Conservation (phyloP, 208 protist genomes). For the Acanthamoeba quina region DNA sequence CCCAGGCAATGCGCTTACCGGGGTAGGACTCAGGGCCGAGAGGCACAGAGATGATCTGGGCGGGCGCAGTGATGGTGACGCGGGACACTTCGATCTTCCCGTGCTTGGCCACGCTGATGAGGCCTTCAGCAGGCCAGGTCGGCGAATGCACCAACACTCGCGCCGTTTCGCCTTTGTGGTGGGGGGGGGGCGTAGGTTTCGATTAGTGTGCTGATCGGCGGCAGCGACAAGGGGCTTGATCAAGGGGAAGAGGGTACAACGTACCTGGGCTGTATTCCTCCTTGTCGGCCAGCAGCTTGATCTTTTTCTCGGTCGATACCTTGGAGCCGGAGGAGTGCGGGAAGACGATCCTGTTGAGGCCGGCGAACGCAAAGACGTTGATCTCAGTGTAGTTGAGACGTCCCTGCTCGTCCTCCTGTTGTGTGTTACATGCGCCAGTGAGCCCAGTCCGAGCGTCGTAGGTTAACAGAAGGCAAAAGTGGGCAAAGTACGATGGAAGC, state of each 20-base stretch:
- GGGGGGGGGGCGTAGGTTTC: too few species aligned
- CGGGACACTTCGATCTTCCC: not conserved
- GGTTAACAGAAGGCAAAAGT: not conserved
- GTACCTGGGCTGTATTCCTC: constrained; percentile 6
- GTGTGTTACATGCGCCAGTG: not conserved
- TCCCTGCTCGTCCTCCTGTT: constrained; percentile 15
- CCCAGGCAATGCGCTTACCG: not conserved
- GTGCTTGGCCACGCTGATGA: constrained; percentile 42
- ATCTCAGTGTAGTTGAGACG: not conserved
- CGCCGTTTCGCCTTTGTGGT: constrained; percentile 5
- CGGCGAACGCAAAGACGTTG: not conserved
- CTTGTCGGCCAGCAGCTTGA: constrained; percentile 56
- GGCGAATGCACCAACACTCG: constrained; percentile 19
- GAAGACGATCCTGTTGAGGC: constrained; percentile 51
- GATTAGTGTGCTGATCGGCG: not conserved
- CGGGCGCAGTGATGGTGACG: not conserved
- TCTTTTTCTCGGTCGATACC: not conserved
- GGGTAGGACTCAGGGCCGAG: not conserved
- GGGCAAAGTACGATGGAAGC: not conserved
- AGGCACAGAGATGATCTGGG: constrained; percentile 19
- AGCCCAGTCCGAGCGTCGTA: not conserved
- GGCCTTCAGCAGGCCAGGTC: not conserved
- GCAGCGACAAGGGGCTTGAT: not conserved
- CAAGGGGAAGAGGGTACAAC: not conserved
- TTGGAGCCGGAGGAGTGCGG: not conserved